Evolutionary conservation across 345 rosid genomes (phyloP).

Genomic region (Eucalyptus virginea): DNA sequence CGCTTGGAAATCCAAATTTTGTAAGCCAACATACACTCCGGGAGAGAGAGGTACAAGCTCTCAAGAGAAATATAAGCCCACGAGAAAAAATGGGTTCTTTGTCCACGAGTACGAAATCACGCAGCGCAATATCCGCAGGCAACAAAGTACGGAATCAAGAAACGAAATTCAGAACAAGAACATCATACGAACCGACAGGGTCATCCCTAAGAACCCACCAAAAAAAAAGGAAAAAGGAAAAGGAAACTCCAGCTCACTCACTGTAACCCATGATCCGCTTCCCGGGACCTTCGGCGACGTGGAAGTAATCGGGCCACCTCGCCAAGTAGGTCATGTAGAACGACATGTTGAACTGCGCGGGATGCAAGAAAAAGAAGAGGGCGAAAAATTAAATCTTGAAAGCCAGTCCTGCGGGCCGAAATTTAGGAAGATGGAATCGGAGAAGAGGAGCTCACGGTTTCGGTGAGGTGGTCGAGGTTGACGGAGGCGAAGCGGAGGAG

Average conservation of each 20-base stretch:
- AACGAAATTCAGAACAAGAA: not conserved
- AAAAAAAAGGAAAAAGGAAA: not conserved
- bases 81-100: not conserved
- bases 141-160: not conserved
- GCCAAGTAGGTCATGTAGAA: constrained; percentile 97
- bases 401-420: not conserved
- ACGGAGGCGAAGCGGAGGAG: constrained; percentile 82
- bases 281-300: constrained; percentile 82
- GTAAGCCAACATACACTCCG: not conserved
- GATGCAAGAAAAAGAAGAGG: not conserved
- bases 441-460: constrained; percentile 35
- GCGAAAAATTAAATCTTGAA: not conserved
- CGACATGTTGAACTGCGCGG: constrained; percentile 80
- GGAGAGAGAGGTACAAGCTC: not conserved
- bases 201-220: not conserved
- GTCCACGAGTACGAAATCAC: rapidly evolving
- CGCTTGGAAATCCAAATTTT: not conserved
- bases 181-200: not conserved
- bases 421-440: not conserved
- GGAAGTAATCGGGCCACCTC: constrained; percentile 95
- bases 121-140: not conserved
- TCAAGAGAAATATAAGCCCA: not conserved
- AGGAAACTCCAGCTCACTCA: constrained; percentile 3
- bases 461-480: constrained; percentile 91
- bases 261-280: constrained; percentile 87